Conservation (phyloP, 768 basidiomycete genomes). For the Leucosporidium creatinivorum region DNA sequence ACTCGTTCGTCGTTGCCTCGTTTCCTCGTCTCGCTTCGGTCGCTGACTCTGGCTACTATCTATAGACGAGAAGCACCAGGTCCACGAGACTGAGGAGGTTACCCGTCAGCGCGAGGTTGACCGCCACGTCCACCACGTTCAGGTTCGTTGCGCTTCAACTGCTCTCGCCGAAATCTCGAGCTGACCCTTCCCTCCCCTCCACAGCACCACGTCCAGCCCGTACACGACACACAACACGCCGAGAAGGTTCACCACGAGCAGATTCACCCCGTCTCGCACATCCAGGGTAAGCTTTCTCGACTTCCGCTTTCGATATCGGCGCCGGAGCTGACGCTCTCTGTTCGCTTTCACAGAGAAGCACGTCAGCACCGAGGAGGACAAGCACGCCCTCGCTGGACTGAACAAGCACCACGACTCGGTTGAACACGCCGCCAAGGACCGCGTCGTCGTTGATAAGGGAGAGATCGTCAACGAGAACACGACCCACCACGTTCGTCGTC, state of each 20-base stretch:
- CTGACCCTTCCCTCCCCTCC: not conserved
- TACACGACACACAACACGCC: constrained; percentile 24
- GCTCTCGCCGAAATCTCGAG: not conserved
- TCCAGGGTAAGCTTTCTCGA: constrained; percentile 1
- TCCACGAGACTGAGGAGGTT: constrained; percentile 30
- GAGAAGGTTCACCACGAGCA: constrained; percentile 14
- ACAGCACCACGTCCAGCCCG: constrained; percentile 22
- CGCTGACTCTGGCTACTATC: not conserved
- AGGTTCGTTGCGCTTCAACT: not conserved
- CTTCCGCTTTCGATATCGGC: not conserved
- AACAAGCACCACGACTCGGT: constrained; percentile 2
- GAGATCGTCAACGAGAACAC: constrained; percentile 24
- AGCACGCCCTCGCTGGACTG: constrained; percentile 20
- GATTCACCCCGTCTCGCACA: constrained; percentile 8
- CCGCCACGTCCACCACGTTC: constrained; percentile 30
- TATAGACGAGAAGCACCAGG: constrained; percentile 21
- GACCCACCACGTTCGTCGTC: constrained; percentile 14
- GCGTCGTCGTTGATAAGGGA: constrained; percentile 20
- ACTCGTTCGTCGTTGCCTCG: constrained; percentile 12
- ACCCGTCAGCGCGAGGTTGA: constrained; percentile 28
- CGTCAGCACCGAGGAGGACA: constrained; percentile 30
- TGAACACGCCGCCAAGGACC: constrained; percentile 6
- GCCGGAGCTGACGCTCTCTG: not conserved
- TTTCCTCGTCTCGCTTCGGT: not conserved
- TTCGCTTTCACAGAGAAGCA: constrained; percentile 3